A percentile compares a stretch with the other conserved stretches of the same genome.
These are phyloP conservation scores for Funneliformis geosporum DNA, from an alignment of 192 early-diverging fungal genomes.

Conservation along the genomic window DNA sequence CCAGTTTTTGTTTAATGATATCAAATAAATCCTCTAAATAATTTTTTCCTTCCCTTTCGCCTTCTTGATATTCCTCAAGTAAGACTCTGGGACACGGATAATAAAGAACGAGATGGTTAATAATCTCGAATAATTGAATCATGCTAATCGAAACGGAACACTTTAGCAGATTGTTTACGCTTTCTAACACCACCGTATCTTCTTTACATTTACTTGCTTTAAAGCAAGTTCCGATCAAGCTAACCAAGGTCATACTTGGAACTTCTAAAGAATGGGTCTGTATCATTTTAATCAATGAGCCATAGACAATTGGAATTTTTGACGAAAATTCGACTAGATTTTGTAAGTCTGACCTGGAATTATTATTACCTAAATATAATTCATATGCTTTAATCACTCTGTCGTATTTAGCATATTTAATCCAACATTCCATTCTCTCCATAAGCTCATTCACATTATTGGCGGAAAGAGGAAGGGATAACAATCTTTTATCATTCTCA, in stretches of 20 bases:
- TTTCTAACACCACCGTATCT: neutral
- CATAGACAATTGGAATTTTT: constrained; percentile 2
- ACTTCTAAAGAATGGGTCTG: neutral
- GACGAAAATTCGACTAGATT: neutral
- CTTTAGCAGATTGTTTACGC: neutral
- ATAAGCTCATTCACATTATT: neutral
- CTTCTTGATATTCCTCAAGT: neutral
- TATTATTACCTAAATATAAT: neutral
- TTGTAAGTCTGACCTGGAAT: neutral
- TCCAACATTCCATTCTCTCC: neutral
- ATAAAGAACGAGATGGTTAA: neutral
- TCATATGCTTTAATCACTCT: neutral
- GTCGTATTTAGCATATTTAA: neutral
- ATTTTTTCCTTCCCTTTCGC: no score
- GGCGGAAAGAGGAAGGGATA: neutral
- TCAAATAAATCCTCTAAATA: neutral
- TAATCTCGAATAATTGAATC: neutral
- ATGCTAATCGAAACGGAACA: neutral
- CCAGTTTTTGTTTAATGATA: neutral
- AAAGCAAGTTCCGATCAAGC: neutral
- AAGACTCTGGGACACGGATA: neutral
- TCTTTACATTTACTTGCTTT: neutral
- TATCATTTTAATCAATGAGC: neutral
- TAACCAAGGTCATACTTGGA: neutral
- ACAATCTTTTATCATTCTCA: neutral